Evolutionary conservation across 345 rosid genomes (phyloP), one percentile per base, ranked within the genome.

Genomic region (Hypericum androsaemum): DNA sequence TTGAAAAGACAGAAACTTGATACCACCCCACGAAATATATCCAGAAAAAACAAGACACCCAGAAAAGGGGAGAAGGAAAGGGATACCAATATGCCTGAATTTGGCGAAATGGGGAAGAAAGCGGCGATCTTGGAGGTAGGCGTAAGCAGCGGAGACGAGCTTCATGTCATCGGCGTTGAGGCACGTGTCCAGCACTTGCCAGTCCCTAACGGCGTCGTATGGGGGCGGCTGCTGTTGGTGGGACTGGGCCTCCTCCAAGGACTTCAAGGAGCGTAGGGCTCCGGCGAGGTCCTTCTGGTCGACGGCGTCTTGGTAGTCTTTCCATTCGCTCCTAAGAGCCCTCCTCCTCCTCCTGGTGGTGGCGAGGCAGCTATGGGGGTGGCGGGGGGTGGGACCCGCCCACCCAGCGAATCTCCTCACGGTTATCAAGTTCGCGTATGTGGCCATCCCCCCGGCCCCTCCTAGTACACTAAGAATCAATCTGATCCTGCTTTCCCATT

Each of bases 151-250:
- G 36, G 75, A 79, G 8, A 83, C 97, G 50, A 89, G 97, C 56
- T 73, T 81, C 94, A 89, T 80, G 63, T 89, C 88, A 62, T 89
- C 97, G 10, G 97, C 95, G 61, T 81, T 86, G 75, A 86, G 71
- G 53, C 97, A 89, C 39, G 97, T 72, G 63, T 86, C 97, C 63
- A 89, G 37, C 5, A 89, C 86, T 63, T 80, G 80, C 97, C 95
- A 89, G 50, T 86, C 85, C 74, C 87, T 68, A 59, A 63, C 71
- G 12, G 43, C 40, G 51, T 69, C 61, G 35, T 59, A 22, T 22
- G 2, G 32, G 4, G 32, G 32, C 2, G 32, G 41, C 10, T 67
- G 63, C 53, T 43, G 3, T 7, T 62, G 56, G 38, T 68, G 54
- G 57, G 28, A 52, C 39, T 47, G 42, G 38, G n/a, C 46, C 12